Conservation (phyloP, 164 flowering plant genomes). For the Cinnamomum micranthum region DNA sequence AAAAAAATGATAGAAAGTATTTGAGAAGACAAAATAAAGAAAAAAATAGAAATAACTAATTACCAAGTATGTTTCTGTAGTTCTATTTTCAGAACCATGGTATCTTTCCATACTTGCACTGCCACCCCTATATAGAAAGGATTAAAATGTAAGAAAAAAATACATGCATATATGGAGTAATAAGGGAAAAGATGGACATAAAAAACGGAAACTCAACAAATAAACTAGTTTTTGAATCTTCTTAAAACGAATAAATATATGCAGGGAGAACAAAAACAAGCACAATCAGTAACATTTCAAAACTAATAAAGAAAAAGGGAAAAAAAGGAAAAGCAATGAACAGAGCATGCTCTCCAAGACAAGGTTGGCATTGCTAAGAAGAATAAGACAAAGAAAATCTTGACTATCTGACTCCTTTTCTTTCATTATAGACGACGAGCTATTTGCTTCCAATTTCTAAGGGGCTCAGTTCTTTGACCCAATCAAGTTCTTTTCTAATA, state of each 20-base stretch:
- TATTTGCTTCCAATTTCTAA: too few relatives aligned
- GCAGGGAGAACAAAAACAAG: neutral
- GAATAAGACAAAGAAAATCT: too few relatives aligned
- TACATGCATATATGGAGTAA: neutral
- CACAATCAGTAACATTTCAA: too few relatives aligned
- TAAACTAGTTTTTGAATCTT: neutral
- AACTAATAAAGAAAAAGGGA: too few relatives aligned
- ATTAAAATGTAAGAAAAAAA: neutral
- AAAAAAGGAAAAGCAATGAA: too few relatives aligned
- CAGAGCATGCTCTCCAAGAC: too few relatives aligned
- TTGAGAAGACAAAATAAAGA: neutral
- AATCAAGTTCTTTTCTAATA: too few relatives aligned
- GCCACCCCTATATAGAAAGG: constrained; percentile 34
- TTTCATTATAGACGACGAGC: too few relatives aligned
- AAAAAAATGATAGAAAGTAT: neutral
- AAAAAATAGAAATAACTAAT: neutral
- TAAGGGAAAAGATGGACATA: too few relatives aligned
- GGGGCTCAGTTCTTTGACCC: too few relatives aligned
- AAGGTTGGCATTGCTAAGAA: too few relatives aligned
- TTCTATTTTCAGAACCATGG: constrained; percentile 34
- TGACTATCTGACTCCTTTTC: too few relatives aligned
- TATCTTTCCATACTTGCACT: constrained; percentile 43
- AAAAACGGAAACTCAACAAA: neutral
- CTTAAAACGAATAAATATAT: neutral
- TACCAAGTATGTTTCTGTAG: constrained; percentile 43